Evolutionary conservation across 2,329 filamentous ascomycete species (phyloP).

Genomic region (Claviceps sp.): DNA sequence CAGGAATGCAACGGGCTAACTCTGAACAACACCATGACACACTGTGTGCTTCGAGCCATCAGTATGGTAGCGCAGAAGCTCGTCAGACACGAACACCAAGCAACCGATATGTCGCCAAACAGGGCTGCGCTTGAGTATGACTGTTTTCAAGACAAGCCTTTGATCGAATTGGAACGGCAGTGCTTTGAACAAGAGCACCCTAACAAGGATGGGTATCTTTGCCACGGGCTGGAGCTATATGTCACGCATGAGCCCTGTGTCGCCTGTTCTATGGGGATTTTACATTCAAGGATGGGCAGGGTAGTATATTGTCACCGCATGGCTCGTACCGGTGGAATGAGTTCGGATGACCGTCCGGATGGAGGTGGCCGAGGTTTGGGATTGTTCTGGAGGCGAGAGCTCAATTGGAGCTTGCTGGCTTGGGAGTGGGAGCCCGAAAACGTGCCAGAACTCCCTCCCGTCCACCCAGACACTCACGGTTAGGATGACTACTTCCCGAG

Average conservation of each 20-base stretch:
- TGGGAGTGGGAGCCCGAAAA: slow-evolving; percentile 57
- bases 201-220: slow-evolving; percentile 73
- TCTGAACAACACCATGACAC: slow-evolving; percentile 62
- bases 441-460: slow-evolving; percentile 23
- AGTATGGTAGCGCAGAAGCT: slow-evolving; percentile 66
- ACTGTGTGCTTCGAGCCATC: slow-evolving; percentile 65
- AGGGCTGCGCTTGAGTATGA: slow-evolving; percentile 38
- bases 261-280: slow-evolving; percentile 92
- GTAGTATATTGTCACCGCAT: slow-evolving; percentile 72
- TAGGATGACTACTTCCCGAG: slow-evolving; percentile 30
- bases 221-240: slow-evolving; percentile 86
- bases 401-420: slow-evolving; percentile 75
- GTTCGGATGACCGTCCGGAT: slow-evolving; percentile 54
- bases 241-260: slow-evolving; percentile 91
- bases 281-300: slow-evolving; percentile 83
- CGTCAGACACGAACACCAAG: slow-evolving; percentile 39
- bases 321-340: slow-evolving; percentile 68
- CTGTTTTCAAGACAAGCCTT: slow-evolving; percentile 54
- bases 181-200: slow-evolving; percentile 53
- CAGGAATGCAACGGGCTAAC: slow-evolving; percentile 32
- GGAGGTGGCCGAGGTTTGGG: slow-evolving; percentile 49
- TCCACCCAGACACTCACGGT: slow-evolving; percentile 38
- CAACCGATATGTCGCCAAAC: slow-evolving; percentile 20
- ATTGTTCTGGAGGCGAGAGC: slow-evolving; percentile 58
- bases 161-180: slow-evolving; percentile 51